phyloP scores from a whole-genome alignment of 139 green algal genomes.

The Yamagishiella unicocca region DNA sequence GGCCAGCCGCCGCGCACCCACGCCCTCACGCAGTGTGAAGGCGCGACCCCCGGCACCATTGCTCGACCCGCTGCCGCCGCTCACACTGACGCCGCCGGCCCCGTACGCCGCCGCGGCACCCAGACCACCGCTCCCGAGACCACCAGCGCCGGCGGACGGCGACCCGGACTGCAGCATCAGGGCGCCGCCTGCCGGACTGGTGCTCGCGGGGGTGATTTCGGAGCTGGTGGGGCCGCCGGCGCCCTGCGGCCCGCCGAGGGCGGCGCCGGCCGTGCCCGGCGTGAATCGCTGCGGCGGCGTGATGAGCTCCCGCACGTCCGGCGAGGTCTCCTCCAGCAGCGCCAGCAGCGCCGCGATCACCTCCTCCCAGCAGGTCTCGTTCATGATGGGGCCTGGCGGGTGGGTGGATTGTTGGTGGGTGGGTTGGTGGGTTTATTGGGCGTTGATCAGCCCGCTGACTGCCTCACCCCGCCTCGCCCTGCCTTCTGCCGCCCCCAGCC shows the following conservation, averaged over 20 bases:
- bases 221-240: not conserved
- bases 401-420: no score
- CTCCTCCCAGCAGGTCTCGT: constrained; percentile 60
- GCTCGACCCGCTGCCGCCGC: not conserved
- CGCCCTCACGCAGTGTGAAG: constrained; percentile 75
- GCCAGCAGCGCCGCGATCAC: constrained; percentile 66
- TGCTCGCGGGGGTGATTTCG: not conserved
- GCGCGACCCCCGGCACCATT: constrained; percentile 14
- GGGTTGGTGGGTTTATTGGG: no score
- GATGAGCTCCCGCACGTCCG: constrained; percentile 58
- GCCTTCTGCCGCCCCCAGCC: no score
- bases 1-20: constrained; percentile 83
- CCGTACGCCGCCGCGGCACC: no score
- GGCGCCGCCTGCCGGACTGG: not conserved
- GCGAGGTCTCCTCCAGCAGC: constrained; percentile 68
- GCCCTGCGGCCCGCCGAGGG: not conserved
- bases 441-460: no score
- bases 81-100: not conserved
- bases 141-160: not conserved
- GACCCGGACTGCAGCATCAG: constrained; percentile 44
- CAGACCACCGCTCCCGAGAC: not conserved
- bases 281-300: constrained; percentile 11
- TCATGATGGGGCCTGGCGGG: constrained; percentile 55
- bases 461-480: no score
- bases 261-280: not conserved